These are phyloP conservation scores for Monosporozyma yasuniensis DNA, from an alignment of 805 yeast genomes.

Conservation along the genomic window DNA sequence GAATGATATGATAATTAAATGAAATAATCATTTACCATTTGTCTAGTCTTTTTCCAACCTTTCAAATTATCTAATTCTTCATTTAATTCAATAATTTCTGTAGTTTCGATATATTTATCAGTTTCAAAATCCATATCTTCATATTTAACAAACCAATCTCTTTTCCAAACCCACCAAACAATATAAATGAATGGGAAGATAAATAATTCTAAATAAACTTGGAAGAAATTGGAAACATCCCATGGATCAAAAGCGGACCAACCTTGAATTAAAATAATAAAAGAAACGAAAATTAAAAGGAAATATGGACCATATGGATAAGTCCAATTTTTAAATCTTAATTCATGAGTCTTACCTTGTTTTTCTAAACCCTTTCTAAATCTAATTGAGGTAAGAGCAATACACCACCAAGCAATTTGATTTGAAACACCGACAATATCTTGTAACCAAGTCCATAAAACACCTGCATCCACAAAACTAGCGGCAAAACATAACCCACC, in stretches of 20 bases:
- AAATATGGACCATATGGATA: conserved; percentile 45
- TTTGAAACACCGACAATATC: conserved; percentile 45
- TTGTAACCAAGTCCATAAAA: conserved; percentile 47
- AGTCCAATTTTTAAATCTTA: conserved; percentile 40
- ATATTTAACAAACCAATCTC: conserved; percentile 35
- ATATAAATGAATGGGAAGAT: conserved; percentile 40
- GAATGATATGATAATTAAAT: no score
- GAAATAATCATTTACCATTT: conserved; percentile 17
- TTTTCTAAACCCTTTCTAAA: conserved; percentile 38
- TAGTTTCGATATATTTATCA: conserved; percentile 41
- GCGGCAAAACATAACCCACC: conserved; percentile 56
- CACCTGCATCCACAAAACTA: conserved; percentile 45
- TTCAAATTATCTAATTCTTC: conserved; percentile 33
- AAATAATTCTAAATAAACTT: conserved; percentile 38
- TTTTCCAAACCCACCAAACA: conserved; percentile 35
- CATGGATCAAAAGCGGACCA: conserved; percentile 44
- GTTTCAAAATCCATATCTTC: conserved; percentile 47
- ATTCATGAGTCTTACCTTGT: conserved; percentile 37
- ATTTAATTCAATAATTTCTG: conserved; percentile 38
- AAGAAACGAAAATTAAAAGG: conserved; percentile 34
- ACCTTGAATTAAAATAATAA: conserved; percentile 45
- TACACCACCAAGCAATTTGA: conserved; percentile 43
- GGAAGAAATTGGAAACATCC: conserved; percentile 35
- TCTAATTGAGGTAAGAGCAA: conserved; percentile 41
- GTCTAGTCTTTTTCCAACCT: conserved; percentile 37